These are phyloP conservation scores for Microbotryomycetes sp. DNA, from an alignment of 1,284 basidiomycete species.

Conservation along the genomic window DNA sequence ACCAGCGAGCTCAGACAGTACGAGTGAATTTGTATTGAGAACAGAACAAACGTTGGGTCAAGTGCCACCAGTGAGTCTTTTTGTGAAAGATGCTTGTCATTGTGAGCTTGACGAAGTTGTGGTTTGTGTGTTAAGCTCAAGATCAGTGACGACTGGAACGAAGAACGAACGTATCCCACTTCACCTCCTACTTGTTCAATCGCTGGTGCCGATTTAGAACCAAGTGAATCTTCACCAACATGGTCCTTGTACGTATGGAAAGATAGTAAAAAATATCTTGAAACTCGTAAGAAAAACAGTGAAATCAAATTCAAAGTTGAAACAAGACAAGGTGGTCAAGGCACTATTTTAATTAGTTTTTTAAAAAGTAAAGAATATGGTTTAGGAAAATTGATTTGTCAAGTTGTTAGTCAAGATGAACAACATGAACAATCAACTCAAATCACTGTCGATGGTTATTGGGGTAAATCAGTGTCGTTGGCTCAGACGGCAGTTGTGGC, in stretches of 20 bases:
- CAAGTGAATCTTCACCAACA: not conserved
- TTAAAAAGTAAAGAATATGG: constrained; percentile 7
- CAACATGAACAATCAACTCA: too few relatives aligned
- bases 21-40: not conserved
- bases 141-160: constrained; percentile 9
- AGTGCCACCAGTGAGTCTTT: not conserved
- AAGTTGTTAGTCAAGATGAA: not conserved
- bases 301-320: constrained; percentile 3
- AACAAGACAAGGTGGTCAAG: not conserved
- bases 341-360: constrained; percentile 3
- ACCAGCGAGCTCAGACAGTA: not conserved
- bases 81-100: too few relatives aligned
- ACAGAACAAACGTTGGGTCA: not conserved
- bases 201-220: not conserved
- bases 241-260: constrained; percentile 9
- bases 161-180: not conserved
- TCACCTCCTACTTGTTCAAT: not conserved
- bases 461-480: not conserved
- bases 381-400: constrained; percentile 8
- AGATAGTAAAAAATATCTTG: constrained; percentile 10
- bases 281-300: not conserved
- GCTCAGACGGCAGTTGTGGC: constrained; percentile 1
- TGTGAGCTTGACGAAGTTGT: too few relatives aligned
- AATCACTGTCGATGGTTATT: constrained; percentile 3
- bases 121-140: too few relatives aligned